A percentile compares a stretch with the other conserved stretches of the same genome.
phyloP scores from a whole-genome alignment of 164 flowering plant genomes.

The Umbilicus rupestris region DNA sequence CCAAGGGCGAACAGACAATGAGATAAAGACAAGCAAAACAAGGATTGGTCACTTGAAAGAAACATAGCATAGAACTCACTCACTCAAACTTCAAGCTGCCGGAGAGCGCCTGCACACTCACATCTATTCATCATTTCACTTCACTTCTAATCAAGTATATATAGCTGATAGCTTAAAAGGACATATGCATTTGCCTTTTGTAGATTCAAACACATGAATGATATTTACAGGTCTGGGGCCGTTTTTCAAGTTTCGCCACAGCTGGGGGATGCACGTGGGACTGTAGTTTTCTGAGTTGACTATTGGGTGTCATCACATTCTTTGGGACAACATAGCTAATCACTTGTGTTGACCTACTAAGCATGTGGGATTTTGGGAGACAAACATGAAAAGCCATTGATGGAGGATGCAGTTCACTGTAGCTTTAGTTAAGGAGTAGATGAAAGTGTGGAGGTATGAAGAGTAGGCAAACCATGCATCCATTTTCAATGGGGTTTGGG shows the following conservation, averaged over 20 bases:
- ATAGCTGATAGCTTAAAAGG: not conserved
- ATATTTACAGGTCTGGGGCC: too few relatives aligned
- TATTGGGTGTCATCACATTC: conserved; percentile 1
- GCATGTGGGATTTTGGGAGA: too few relatives aligned
- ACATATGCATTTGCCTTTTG: not conserved
- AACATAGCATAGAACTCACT: conserved; percentile 1
- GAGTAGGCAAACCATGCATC: conserved; percentile 1
- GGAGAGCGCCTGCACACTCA: too few relatives aligned
- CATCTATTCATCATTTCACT: too few relatives aligned
- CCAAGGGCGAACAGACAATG: conserved; percentile 4
- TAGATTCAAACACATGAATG: too few relatives aligned
- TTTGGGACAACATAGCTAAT: not conserved
- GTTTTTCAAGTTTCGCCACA: not conserved
- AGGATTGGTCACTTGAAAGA: conserved; percentile 4
- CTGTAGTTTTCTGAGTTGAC: not conserved
- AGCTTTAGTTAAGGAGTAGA: too few relatives aligned
- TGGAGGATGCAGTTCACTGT: too few relatives aligned
- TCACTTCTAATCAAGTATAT: too few relatives aligned
- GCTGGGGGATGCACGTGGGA: not conserved
- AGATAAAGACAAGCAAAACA: not conserved
- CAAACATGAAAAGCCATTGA: too few relatives aligned
- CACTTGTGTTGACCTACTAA: too few relatives aligned
- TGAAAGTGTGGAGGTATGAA: not conserved
- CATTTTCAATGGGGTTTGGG: not conserved
- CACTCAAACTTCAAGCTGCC: not conserved